Percentiles rank a stretch among this genome's conserved stretches.
These are phyloP conservation scores for Penicillium sp. DNA, from an alignment of 2,329 filamentous ascomycete genomes.

Conservation along the genomic window DNA sequence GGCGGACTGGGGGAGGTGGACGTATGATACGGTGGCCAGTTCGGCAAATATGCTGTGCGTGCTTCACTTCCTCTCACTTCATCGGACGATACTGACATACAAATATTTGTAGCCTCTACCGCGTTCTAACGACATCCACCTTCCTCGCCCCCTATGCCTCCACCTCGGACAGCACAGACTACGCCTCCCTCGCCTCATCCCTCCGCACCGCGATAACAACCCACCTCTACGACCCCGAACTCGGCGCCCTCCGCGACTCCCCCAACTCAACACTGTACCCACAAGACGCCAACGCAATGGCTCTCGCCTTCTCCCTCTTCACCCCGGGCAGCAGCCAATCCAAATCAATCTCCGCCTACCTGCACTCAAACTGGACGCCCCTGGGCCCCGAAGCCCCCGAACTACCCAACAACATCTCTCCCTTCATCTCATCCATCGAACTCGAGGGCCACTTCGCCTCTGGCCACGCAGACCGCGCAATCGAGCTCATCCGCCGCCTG, in stretches of 20 bases:
- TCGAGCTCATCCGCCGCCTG: constrained; percentile 59
- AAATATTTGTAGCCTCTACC: constrained; percentile 58
- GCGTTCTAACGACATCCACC: constrained; percentile 59
- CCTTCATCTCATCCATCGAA: constrained; percentile 65
- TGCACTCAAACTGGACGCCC: constrained; percentile 60
- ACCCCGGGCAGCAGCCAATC: constrained; percentile 46
- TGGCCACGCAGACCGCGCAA: constrained; percentile 54
- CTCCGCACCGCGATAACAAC: constrained; percentile 54
- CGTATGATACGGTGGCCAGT: constrained; percentile 41
- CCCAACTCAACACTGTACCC: constrained; percentile 58
- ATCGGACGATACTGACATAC: too few relatives aligned
- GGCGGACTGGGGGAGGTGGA: constrained; percentile 59
- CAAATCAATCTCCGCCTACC: constrained; percentile 49
- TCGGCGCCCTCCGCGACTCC: constrained; percentile 61
- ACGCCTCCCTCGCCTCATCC: constrained; percentile 46
- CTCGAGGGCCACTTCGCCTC: constrained; percentile 61
- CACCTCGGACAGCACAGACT: constrained; percentile 46
- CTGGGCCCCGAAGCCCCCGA: constrained; percentile 63
- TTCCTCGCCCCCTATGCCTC: constrained; percentile 54
- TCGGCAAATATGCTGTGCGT: constrained; percentile 54
- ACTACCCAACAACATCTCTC: constrained; percentile 61
- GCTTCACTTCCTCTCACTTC: background rate
- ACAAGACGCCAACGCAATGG: constrained; percentile 65
- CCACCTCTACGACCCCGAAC: constrained; percentile 54
- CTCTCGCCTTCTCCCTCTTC: constrained; percentile 49